These are phyloP conservation scores for Arctostaphylos glauca DNA, from an alignment of 148 eudicot genomes.

Conservation along the genomic window DNA sequence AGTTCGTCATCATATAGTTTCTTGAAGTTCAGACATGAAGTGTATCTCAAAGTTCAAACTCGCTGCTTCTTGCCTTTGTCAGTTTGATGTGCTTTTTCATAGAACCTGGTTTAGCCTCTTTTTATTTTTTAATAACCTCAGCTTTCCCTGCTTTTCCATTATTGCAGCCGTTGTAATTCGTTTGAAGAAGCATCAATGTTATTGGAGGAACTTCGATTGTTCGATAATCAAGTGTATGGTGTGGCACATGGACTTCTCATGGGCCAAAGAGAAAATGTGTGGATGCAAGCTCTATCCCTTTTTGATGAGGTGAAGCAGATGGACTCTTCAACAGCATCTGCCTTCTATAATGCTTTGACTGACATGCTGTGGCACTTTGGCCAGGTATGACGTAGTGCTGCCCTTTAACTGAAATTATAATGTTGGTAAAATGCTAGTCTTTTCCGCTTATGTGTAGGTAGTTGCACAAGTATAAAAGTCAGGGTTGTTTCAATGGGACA, in stretches of 20 bases:
- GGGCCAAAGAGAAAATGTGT: slow-evolving; percentile 67
- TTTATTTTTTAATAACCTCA: not conserved
- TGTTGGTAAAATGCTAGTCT: not conserved
- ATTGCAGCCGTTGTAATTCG: slow-evolving; percentile 88
- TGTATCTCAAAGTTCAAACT: slow-evolving; percentile 2
- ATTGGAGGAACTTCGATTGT: slow-evolving; percentile 80
- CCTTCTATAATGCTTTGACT: slow-evolving; percentile 96
- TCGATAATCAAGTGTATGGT: slow-evolving; percentile 94
- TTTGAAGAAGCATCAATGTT: slow-evolving; percentile 90
- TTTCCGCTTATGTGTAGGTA: not conserved
- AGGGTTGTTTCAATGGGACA: not conserved
- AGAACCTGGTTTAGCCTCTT: not conserved
- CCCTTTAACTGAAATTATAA: slow-evolving; percentile 4
- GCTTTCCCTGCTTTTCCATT: slow-evolving; percentile 1
- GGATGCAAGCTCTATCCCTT: slow-evolving; percentile 80
- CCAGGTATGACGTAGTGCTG: slow-evolving; percentile 52
- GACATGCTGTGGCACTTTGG: slow-evolving; percentile 98
- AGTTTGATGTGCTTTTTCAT: not conserved
- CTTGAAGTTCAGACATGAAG: not conserved
- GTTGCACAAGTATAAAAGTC: not conserved
- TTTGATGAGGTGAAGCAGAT: slow-evolving; percentile 86
- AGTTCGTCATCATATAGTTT: not conserved
- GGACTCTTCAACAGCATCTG: slow-evolving; percentile 93
- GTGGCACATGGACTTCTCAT: slow-evolving; percentile 93
- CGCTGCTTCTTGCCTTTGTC: slow-evolving; percentile 7